A percentile compares a stretch with the other conserved stretches of the same genome.
phyloP scores from a whole-genome alignment of 2,329 filamentous ascomycete genomes.

The Fusarium transvaalense region DNA sequence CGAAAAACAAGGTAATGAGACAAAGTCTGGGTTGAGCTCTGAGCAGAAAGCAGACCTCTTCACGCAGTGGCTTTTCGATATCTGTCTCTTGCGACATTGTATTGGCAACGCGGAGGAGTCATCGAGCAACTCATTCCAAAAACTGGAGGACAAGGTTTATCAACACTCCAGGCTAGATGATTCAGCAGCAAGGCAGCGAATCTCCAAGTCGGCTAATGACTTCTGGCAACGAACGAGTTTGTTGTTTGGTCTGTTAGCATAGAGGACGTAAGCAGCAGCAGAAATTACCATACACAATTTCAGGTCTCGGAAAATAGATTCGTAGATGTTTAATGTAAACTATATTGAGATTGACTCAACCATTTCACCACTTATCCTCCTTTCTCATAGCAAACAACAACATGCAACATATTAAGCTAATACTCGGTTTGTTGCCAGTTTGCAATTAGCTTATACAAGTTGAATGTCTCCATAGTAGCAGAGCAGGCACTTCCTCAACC shows the following conservation, averaged over 20 bases:
- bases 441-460: no score
- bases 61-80: slow-evolving; percentile 73
- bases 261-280: neutral
- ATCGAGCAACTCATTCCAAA: slow-evolving; percentile 53
- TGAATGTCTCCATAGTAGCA: no score
- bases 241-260: slow-evolving; percentile 81
- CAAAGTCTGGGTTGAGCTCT: slow-evolving; percentile 6
- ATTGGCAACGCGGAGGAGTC: slow-evolving; percentile 52
- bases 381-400: no score
- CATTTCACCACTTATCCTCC: slow-evolving; percentile 5
- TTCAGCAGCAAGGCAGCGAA: slow-evolving; percentile 62
- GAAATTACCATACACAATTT: neutral
- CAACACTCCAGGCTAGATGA: slow-evolving; percentile 63
- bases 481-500: no score
- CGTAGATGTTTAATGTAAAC: neutral
- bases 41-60: slow-evolving; percentile 61
- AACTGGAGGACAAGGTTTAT: slow-evolving; percentile 61
- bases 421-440: no score
- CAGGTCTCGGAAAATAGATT: neutral
- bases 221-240: slow-evolving; percentile 88
- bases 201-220: slow-evolving; percentile 75
- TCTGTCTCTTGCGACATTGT: slow-evolving; percentile 63
- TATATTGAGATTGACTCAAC: neutral
- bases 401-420: no score
- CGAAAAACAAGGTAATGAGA: slow-evolving; percentile 3